Evolutionary conservation across 2,329 filamentous ascomycete species (phyloP), one percentile per base, ranked within the genome.

Genomic region (Nothophoma quercina): DNA sequence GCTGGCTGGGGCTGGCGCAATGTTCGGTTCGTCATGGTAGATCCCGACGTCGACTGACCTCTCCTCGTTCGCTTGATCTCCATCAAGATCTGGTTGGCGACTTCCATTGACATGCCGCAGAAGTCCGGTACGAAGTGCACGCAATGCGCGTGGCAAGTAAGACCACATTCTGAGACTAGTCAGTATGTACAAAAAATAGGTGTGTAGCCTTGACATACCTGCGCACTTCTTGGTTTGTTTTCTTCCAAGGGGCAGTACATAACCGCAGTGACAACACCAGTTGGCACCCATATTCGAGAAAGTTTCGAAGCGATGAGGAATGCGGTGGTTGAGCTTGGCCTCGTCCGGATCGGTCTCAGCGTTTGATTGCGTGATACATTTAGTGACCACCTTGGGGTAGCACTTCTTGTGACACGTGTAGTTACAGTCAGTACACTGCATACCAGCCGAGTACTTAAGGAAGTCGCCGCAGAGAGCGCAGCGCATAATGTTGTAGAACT

Each of bases 401-500:
- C 95, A 99, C 78, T 98, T 97, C 67, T 91, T 93, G 77, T 99
- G 95, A 77, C 95, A 99, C 30, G 93, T 98, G 78, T 98, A 98
- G 78, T 98, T 98, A 88, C 95, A 99, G 78, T 99, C 95, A 61
- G 96, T 90, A 76, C 95, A 99, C 78, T 99, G 95, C 93, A 99
- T 99, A 57, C 95, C 95, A 18, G 95, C 91, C 40, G 93, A 96
- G 74, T 98, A 98, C 73, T 98, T 99, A 78, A 99, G 88, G 71
- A 99, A 98, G 64, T 99, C 95, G 55, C 93, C 95, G 73, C 95
- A 99, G 28, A 98, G 86, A 12, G 95, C 95, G 77, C 95, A 99
- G 58, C 95, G 93, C 95, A 99, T 99, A 71, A 99, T 97, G 83
- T 98, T 99, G 87, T 98, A 99, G 77, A 99, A 99, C 75, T 97